Evolutionary conservation across 176 grass and related monocot genomes (phyloP).

Genomic region (Guadua angustifolia): DNA sequence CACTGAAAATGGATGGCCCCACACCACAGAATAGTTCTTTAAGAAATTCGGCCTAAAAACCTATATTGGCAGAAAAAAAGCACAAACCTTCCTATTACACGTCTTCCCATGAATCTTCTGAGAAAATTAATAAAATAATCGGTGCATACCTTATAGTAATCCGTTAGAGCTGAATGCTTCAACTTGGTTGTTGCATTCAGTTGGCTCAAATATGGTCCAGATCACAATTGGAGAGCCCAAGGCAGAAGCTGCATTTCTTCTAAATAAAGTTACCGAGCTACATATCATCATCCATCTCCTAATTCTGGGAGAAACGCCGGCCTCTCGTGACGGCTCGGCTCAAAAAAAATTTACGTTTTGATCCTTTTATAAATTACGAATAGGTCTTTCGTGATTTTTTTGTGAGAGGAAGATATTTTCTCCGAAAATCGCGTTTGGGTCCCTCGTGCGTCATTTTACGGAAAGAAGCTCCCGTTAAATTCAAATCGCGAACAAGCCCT

Average conservation of each 20-base stretch:
- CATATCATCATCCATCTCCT: too few species aligned
- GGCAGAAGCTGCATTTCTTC: conserved; percentile 89
- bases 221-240: conserved; percentile 93
- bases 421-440: too few species aligned
- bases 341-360: too few species aligned
- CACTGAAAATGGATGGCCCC: neutral
- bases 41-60: neutral
- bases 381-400: too few species aligned
- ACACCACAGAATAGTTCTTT: neutral
- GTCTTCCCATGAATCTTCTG: neutral
- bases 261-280: conserved; percentile 63
- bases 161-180: conserved; percentile 73
- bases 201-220: conserved; percentile 78
- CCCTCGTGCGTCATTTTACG: too few species aligned
- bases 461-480: too few species aligned
- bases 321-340: too few species aligned
- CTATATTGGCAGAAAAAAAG: neutral
- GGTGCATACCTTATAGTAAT: conserved; percentile 74
- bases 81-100: neutral
- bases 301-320: too few species aligned
- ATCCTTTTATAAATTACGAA: too few species aligned
- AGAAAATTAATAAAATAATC: neutral
- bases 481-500: too few species aligned
- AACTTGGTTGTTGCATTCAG: conserved; percentile 52
- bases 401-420: too few species aligned